Evolutionary conservation across 768 basidiomycete genomes (phyloP), one percentile per base, ranked within the genome.

Genomic region (Agrocybe praecox): DNA sequence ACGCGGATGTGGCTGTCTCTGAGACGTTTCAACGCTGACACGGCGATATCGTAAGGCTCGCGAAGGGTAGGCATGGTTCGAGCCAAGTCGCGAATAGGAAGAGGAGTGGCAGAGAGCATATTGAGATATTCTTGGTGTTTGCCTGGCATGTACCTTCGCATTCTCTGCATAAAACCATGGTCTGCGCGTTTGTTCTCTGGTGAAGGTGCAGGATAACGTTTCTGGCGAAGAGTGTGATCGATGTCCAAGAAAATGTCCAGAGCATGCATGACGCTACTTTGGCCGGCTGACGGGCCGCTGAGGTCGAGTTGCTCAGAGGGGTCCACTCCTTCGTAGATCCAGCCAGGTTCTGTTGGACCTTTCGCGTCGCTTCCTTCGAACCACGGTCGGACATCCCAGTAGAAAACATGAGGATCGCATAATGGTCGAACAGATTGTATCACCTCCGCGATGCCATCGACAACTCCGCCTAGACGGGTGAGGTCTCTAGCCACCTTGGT

Each of bases 131-230:
- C 85, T 43, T 92, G 87, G 74, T 98, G 96, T 52, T 83, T 84
- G 14, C 90, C 89, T 0, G 96, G 96, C 96, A 98, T 98, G 74
- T 98, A 98, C 19, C 84, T 83, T 55, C 92, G 77, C 95, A 97
- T 97, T 47, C 93, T 82, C 56, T 90, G 87, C 88, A 98, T 94
- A 76, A 98, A 98, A 0, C 87, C 84, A 34, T 74, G 79, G 71
- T 84, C 92, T 40, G 80, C 89, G 63, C 71, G 82, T 73, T 83
- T 86, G 69, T 92, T 85, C 55, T 77, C 71, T 46, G 79, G 72
- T 52, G 91, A 86, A 52, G 94, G 81, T 21, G 83, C 74, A 59
- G 89, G 90, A 72, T 84, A 74, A 65, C 88, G 79, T 69, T 85
- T 79, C 58, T 88, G 80, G 43, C 84, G 79, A 67, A 94, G 87